phyloP scores from a whole-genome alignment of 2,329 filamentous ascomycete genomes.

The Fusarium hainanense region DNA sequence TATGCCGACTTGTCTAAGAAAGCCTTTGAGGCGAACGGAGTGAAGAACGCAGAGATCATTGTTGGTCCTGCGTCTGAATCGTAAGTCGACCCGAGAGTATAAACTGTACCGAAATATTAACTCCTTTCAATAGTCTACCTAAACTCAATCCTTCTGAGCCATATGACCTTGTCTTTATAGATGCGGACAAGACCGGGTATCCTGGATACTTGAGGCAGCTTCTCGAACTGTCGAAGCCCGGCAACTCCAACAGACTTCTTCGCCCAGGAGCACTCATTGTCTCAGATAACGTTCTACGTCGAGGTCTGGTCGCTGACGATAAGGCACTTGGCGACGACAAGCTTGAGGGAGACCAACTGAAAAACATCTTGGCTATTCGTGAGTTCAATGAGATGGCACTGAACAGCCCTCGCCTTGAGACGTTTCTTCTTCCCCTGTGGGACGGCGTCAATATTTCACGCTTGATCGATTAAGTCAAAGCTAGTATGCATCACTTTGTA shows the following conservation, averaged over 20 bases:
- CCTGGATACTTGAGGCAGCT: slow-evolving; percentile 60
- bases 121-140: slow-evolving; percentile 38
- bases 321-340: slow-evolving; percentile 28
- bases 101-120: neutral
- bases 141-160: slow-evolving; percentile 50
- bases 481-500: neutral
- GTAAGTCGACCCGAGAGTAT: slow-evolving; percentile 48
- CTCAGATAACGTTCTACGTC: slow-evolving; percentile 65
- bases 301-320: slow-evolving; percentile 59
- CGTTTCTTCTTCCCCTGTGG: slow-evolving; percentile 56
- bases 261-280: slow-evolving; percentile 62
- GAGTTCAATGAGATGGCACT: slow-evolving; percentile 52
- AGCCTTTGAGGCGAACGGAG: slow-evolving; percentile 53
- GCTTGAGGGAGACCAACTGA: slow-evolving; percentile 33
- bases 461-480: slow-evolving; percentile 50
- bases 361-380: slow-evolving; percentile 47
- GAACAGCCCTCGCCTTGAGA: slow-evolving; percentile 53
- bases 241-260: slow-evolving; percentile 55
- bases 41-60: slow-evolving; percentile 60
- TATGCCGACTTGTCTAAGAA: slow-evolving; percentile 56
- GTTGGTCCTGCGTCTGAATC: slow-evolving; percentile 60
- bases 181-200: slow-evolving; percentile 65
- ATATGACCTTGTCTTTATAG: slow-evolving; percentile 66
- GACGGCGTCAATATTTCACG: slow-evolving; percentile 56
- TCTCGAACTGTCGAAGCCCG: slow-evolving; percentile 56